Base-by-base conservation (phyloP, 768 basidiomycete species). In the Rhizopogon vinicolor region DNA sequence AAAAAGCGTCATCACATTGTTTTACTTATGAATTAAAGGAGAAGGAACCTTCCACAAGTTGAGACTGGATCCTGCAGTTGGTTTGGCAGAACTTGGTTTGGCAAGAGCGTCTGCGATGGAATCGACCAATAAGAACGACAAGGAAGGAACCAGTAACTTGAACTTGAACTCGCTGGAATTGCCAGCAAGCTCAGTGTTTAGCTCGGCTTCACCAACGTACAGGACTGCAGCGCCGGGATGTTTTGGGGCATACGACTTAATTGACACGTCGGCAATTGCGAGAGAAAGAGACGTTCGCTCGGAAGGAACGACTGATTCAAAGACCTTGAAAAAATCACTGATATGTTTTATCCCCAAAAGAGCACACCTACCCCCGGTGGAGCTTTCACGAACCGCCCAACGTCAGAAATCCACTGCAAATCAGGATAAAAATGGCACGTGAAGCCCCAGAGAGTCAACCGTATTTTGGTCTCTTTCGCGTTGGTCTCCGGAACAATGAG, bases 281-380 rank as follows among this genome's bases (percentile, higher is more conserved):
- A 95, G 57, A n/a, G 78, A 74, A 25, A 98, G 70, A 10, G 76
- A 74, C 6, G 93, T 98, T 42, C 87, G 73, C 66, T 98, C 97
- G 53, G 80, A 93, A 1, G 97, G 97, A 14, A 93, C 83, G 12
- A 97, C 93, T 22, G 92, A 81, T 68, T 95, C 95, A 64, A 99
- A 99, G 1, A 90, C 88, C 93, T 85, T 57, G 6, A 37, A 46
- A 29, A 46, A 28, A 18, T 31, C n/a, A 29, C 22, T 56, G 41
- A 41, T 28, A 10, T 28, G 31, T 49, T 57, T 46, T 58, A 51
- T 22, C 18, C 39, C 18, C 14, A 9, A 44, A 3, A 43, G 52
- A 41, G 28, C 33, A 51, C 9, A 78, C 89, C 58, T 70, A 94
- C 96, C 19, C 91, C 94, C 44, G 91, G 89, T 4, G 97, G 97